Base-by-base conservation (phyloP, 2,329 filamentous ascomycete genomes). In the Metarhizium robertsii region DNA sequence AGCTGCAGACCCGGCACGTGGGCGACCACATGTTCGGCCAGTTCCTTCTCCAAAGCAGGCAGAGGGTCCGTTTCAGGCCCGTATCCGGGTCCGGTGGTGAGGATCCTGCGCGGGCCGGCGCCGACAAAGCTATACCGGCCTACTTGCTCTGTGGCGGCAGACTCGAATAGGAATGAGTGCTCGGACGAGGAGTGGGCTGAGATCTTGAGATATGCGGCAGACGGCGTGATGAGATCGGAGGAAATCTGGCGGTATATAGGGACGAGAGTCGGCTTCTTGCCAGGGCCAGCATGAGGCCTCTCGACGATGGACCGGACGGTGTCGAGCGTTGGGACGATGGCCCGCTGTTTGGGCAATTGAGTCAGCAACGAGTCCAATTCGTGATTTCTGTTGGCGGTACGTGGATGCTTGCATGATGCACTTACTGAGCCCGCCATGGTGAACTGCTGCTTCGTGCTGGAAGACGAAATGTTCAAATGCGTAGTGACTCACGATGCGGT, bases 51-150 rank as follows among this genome's bases (percentile, higher is more conserved):
- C 45, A 99, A 85, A 29, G 81, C 78, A 1, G 90, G 90, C 36
- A 99, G 78, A 38, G 94, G 94, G 67, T 99, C 94, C 59, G 83
- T 80, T 63, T 86, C 88, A 55, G 86, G 83, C 62, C 92, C 91
- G 81, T 95, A 88, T 58, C 90, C 90, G 57, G 89, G 85, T 11
- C 94, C 94, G 0, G 92, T 95, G 66, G 87, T 87, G 63, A 99
- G 78, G 57, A 96, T 80, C 72, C 95, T 94, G 79, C 79, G 73
- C 46, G 81, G 79, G 70, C 87, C 86, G 63, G 88, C 89, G 62
- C 92, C 92, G 58, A 99, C 82, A 72, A 99, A 99, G 75, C 90
- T 96, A 72, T 96, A 97, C 65, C 94, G 82, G 57, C 92, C 92
- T 61, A 99, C 90, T 18, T 87, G 91, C 73, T 97, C 92, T 32